These are phyloP conservation scores for Penicillium crustosum DNA, from an alignment of 2,329 filamentous ascomycete species.

Conservation along the genomic window DNA sequence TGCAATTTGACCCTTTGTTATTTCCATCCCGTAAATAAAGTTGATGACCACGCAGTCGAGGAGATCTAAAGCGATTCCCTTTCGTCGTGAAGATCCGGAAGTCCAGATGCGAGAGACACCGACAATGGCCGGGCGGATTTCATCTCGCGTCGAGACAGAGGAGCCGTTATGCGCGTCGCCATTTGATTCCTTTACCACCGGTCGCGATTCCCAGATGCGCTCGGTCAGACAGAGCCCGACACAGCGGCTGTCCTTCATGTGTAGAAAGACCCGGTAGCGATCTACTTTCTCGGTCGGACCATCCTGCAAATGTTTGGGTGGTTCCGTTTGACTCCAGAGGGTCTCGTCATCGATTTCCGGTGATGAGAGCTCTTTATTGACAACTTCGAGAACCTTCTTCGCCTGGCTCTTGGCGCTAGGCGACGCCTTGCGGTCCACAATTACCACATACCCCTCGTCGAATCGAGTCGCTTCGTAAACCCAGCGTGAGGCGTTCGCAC, in stretches of 20 bases:
- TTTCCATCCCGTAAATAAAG: constrained; percentile 57
- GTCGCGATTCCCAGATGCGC: constrained; percentile 57
- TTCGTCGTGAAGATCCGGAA: constrained; percentile 54
- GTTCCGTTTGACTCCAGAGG: constrained; percentile 55
- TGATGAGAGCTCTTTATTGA: constrained; percentile 62
- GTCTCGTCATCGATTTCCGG: constrained; percentile 58
- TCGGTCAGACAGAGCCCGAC: constrained; percentile 63
- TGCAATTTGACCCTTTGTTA: constrained; percentile 57
- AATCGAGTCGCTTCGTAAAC: constrained; percentile 53
- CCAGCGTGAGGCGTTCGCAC: constrained; percentile 52
- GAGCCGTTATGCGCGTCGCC: constrained; percentile 33
- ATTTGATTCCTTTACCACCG: constrained; percentile 40
- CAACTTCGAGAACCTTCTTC: constrained; percentile 60
- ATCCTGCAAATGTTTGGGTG: constrained; percentile 40
- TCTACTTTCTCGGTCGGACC: constrained; percentile 42
- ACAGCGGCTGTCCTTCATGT: constrained; percentile 61
- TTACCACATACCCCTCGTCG: constrained; percentile 55
- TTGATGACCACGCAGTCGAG: constrained; percentile 57
- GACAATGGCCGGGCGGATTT: constrained; percentile 52
- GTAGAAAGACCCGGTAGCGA: constrained; percentile 62
- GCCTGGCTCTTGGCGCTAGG: constrained; percentile 52
- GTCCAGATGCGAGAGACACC: constrained; percentile 68
- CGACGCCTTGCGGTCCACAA: constrained; percentile 57
- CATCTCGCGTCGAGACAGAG: constrained; percentile 48
- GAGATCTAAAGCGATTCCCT: constrained; percentile 58